These are phyloP conservation scores for Miscanthus lutarioriparius DNA, from an alignment of 176 grass and related monocot genomes.

Conservation along the genomic window DNA sequence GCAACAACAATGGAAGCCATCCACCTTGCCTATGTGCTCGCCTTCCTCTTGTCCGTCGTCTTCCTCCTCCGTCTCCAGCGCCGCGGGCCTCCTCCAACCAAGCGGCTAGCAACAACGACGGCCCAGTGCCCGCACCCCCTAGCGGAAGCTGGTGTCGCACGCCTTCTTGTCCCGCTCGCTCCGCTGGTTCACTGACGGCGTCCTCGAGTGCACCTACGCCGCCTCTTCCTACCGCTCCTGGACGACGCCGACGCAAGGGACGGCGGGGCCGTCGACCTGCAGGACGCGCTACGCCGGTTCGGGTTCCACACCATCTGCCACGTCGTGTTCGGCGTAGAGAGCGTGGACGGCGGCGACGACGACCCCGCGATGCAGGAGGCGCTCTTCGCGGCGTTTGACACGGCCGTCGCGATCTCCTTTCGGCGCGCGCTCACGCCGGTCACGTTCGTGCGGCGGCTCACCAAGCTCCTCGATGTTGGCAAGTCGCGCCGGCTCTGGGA, in stretches of 20 bases:
- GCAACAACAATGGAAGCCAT: slow-evolving; percentile 22
- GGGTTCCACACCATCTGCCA: slow-evolving; percentile 61
- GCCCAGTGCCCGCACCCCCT: slow-evolving; percentile 47
- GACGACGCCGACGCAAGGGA: slow-evolving; percentile 34
- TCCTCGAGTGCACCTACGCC: slow-evolving; percentile 37
- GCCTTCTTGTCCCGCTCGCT: slow-evolving; percentile 63
- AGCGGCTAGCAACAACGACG: not conserved
- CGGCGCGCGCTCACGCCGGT: slow-evolving; percentile 35
- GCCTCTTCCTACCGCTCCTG: slow-evolving; percentile 40
- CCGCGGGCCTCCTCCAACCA: not conserved
- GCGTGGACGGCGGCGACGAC: not conserved
- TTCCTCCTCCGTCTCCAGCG: slow-evolving; percentile 19
- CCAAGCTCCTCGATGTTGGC: slow-evolving; percentile 51
- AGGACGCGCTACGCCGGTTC: slow-evolving; percentile 65
- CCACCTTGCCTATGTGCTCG: slow-evolving; percentile 20
- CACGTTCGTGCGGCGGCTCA: slow-evolving; percentile 40
- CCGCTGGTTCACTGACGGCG: slow-evolving; percentile 31
- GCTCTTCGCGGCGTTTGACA: slow-evolving; percentile 65
- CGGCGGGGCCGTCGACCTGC: slow-evolving; percentile 50
- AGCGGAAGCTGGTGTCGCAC: slow-evolving; percentile 57
- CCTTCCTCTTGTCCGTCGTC: slow-evolving; percentile 22
- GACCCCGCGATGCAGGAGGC: not conserved
- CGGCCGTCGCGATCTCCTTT: slow-evolving; percentile 56
- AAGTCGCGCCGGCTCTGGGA: slow-evolving; percentile 51
- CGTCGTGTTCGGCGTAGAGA: slow-evolving; percentile 65